Base-by-base conservation (phyloP, 108 stramenopile species). In the Licmophora abbreviata region DNA sequence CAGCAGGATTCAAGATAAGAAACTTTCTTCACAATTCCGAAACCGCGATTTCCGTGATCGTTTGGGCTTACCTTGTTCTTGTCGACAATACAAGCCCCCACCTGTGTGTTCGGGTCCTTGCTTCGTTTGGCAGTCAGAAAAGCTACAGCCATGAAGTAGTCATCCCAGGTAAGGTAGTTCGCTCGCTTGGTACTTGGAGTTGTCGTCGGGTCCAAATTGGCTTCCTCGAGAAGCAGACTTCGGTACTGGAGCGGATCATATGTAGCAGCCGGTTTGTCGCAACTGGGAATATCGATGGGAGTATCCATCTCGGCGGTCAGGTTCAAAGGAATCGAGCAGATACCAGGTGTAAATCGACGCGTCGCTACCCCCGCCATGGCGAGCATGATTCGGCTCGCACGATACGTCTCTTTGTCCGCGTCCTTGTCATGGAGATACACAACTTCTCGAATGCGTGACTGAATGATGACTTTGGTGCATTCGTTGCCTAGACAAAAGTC, bases 101-200 rank as follows among this genome's bases (percentile, higher is more conserved):
- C 95, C 66, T 96, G 96, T 0, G 97, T 99, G 29, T 81, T 86
- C 33, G 97, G 97, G 48, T 98, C 97, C 47, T 99, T 99, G 29
- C 91, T 93, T 29, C 97, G 71, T 81, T 88, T 73, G 10, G 96
- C 93, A 30, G 84, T 91, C 17, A 99, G 66, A 52, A 93, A 93
- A 5, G 97, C 93, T 20, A 99, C 71, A 14, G 85, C 75, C 91
- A 95, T 97, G 59, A 97, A 97, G 59, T 92, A 91, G 38, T 95
- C 94, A 41, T 97, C 90, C 97, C 97, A 99, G 10, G 88, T 74
- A 0, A 98, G 52, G 59, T 83, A 69, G 48, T 71, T 56, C 1
- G 22, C 18, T 33, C 74, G 52, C 60, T 54, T 67, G 11, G 69
- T 67, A 17, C 3, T 50, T 43, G 34, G 52, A 15, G 62, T 30